Percentiles rank a stretch among this genome's conserved stretches.
Evolutionary conservation across 176 grass and related monocot genomes (phyloP).

Genomic region (Cenchrus fungigraminus): DNA sequence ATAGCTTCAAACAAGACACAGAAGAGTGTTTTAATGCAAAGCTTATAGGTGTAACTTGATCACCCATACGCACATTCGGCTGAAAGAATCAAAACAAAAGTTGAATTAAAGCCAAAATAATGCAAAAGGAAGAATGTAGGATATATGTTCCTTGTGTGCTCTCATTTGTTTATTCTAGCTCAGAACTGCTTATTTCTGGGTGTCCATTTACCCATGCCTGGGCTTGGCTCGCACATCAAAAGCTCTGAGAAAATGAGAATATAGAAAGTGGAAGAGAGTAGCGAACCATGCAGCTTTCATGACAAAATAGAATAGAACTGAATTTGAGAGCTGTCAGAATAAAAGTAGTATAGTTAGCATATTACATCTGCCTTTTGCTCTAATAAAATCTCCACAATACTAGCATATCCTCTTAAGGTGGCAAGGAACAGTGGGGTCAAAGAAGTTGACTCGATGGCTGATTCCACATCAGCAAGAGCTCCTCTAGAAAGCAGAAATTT

Average conservation of each 20-base stretch:
- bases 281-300: neutral
- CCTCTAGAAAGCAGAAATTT: conserved; percentile 55
- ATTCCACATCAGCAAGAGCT: conserved; percentile 32
- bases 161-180: neutral
- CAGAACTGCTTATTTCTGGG: conserved; percentile 4
- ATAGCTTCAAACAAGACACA: conserved; percentile 39
- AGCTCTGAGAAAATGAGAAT: neutral
- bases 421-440: conserved; percentile 43
- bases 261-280: neutral
- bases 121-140: neutral
- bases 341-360: neutral
- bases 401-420: conserved; percentile 28
- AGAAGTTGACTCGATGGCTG: neutral
- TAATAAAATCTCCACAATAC: conserved; percentile 44
- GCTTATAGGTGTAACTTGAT: neutral
- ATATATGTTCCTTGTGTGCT: neutral
- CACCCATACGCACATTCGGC: neutral
- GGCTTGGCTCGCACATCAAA: neutral
- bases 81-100: neutral
- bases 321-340: neutral
- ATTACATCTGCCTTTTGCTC: conserved; percentile 25
- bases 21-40: conserved; percentile 7
- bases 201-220: neutral
- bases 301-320: neutral
- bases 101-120: neutral